Evolutionary conservation across 106 monocot species (phyloP).

Genomic region (Acorus gramineus): DNA sequence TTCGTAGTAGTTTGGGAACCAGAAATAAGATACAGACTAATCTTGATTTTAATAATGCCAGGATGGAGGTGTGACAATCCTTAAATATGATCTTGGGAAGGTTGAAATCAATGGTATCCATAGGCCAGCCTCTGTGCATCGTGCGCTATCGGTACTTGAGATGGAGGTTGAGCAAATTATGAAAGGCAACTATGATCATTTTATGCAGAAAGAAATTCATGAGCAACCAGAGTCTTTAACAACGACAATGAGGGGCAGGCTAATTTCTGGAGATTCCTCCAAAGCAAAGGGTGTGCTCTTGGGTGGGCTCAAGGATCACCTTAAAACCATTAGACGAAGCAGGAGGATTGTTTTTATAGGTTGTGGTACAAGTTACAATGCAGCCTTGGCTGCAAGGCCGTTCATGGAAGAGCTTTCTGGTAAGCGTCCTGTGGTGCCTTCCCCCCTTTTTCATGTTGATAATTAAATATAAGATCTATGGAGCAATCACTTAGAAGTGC

Average conservation of each 20-base stretch:
- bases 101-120: constrained; percentile 11
- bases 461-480: no score
- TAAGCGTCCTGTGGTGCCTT: constrained; percentile 14
- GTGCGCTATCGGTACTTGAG: constrained; percentile 92
- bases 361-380: constrained; percentile 97
- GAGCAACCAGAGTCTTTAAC: constrained; percentile 93
- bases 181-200: constrained; percentile 92
- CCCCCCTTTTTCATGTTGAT: not conserved
- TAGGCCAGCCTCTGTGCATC: constrained; percentile 89
- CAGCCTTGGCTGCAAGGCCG: constrained; percentile 88
- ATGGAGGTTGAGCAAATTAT: constrained; percentile 99
- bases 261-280: constrained; percentile 1
- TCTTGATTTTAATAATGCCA: constrained; percentile 13
- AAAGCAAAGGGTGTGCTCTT: constrained; percentile 62
- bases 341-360: constrained; percentile 88
- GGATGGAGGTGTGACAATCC: constrained; percentile 91
- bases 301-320: constrained; percentile 82
- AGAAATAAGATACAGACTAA: no score
- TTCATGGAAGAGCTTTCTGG: constrained; percentile 84
- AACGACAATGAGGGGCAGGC: constrained; percentile 97
- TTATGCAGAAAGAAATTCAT: constrained; percentile 99
- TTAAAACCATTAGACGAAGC: constrained; percentile 92
- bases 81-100: constrained; percentile 77
- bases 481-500: no score
- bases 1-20: no score